Evolutionary conservation across 345 rosid species (phyloP).

Genomic region (Hypericum perforatum): DNA sequence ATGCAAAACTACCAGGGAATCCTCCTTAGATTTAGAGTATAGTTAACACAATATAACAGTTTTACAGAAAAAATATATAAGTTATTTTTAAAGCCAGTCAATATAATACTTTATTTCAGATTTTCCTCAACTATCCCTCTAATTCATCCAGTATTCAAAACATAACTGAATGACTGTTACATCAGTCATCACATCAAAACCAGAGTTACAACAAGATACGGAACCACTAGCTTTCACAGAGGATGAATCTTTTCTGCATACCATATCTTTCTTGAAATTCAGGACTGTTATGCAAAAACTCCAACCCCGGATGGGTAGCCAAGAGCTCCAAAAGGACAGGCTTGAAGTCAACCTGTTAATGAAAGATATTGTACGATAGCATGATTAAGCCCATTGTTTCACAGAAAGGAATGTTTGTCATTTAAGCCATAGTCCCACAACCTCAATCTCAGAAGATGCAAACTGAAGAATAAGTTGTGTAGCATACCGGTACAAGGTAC

Average conservation of each 20-base stretch:
- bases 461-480: not conserved
- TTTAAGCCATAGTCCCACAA: not conserved
- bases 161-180: no score
- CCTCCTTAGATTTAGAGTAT: no score
- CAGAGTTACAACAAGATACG: not conserved
- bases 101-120: no score
- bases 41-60: no score
- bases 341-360: constrained; percentile 68
- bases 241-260: constrained; percentile 18
- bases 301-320: constrained; percentile 76
- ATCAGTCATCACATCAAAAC: not conserved
- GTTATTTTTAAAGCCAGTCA: no score
- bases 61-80: no score
- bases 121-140: no score
- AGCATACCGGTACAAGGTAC: constrained; percentile 56
- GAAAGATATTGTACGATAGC: not conserved
- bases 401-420: not conserved
- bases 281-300: constrained; percentile 63
- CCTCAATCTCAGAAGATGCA: not conserved
- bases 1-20: no score
- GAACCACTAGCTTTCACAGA: not conserved
- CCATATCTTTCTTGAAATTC: constrained; percentile 94
- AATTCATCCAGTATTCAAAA: no score
- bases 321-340: constrained; percentile 75
- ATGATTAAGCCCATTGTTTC: constrained; percentile 10